Percentiles rank a stretch among this genome's conserved stretches.
Evolutionary conservation across 2,329 filamentous ascomycete genomes (phyloP).

Genomic region (Lithohypha guttulata): DNA sequence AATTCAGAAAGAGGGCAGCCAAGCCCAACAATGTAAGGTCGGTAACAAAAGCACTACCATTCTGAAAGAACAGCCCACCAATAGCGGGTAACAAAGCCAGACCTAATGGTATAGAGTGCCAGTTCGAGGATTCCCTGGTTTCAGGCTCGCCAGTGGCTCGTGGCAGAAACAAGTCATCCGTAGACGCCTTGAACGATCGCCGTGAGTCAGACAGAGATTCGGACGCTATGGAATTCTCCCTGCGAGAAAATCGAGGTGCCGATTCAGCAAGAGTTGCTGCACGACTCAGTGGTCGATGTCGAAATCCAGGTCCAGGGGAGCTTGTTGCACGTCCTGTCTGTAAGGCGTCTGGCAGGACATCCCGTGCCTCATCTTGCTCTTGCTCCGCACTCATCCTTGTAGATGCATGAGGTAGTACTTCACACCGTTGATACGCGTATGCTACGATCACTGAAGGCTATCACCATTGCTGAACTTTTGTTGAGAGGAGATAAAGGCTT

Average conservation of each 20-base stretch:
- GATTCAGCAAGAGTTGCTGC: slow-evolving; percentile 30
- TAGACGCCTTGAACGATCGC: slow-evolving; percentile 52
- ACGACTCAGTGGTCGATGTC: slow-evolving; percentile 28
- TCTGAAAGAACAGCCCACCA: slow-evolving; percentile 73
- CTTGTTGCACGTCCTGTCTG: slow-evolving; percentile 14
- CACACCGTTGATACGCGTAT: too few relatives aligned
- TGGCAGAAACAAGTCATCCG: slow-evolving; percentile 56
- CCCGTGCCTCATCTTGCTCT: slow-evolving; percentile 7
- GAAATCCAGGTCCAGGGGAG: slow-evolving; percentile 23
- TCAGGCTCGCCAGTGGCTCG: slow-evolving; percentile 33
- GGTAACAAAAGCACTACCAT: slow-evolving; percentile 72
- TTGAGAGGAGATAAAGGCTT: too few relatives aligned
- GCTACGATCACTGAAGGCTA: too few relatives aligned
- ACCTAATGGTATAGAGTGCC: slow-evolving; percentile 70
- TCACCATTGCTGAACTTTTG: too few relatives aligned
- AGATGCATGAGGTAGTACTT: too few relatives aligned
- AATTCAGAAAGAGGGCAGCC: slow-evolving; percentile 79
- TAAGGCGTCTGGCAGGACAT: background rate
- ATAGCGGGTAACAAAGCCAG: slow-evolving; percentile 78
- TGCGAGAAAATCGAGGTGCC: slow-evolving; percentile 32
- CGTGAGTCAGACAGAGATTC: slow-evolving; percentile 61
- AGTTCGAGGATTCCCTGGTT: slow-evolving; percentile 50
- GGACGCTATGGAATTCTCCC: slow-evolving; percentile 68
- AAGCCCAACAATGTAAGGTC: slow-evolving; percentile 72
- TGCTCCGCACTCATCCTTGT: slow-evolving; percentile 4